phyloP scores from a whole-genome alignment of 2,329 filamentous ascomycete genomes.

The Cercospora sp. region DNA sequence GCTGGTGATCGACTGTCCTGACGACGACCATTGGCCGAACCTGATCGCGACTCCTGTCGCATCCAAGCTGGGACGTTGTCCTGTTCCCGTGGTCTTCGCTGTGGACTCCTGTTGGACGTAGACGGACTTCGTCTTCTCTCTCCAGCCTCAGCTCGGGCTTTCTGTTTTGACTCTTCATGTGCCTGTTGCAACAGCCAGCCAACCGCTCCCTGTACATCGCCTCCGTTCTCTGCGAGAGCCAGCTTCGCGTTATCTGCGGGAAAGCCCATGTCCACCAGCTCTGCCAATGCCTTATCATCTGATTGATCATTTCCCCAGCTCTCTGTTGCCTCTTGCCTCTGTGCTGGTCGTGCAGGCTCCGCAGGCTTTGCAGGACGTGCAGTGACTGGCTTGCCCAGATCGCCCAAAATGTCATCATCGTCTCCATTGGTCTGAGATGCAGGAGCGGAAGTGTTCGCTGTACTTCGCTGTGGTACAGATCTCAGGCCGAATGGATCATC shows the following conservation, averaged over 20 bases:
- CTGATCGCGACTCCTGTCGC: constrained; percentile 55
- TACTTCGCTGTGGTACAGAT: constrained; percentile 27
- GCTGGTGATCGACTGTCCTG: constrained; percentile 57
- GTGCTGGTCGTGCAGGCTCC: neutral
- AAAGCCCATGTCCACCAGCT: constrained; percentile 94
- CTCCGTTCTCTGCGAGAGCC: constrained; percentile 77
- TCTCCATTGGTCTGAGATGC: constrained; percentile 19
- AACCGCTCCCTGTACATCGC: constrained; percentile 82
- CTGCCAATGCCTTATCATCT: constrained; percentile 73
- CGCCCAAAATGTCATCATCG: constrained; percentile 65
- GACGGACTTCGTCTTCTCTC: constrained; percentile 27
- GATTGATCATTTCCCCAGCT: constrained; percentile 20
- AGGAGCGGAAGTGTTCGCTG: constrained; percentile 29
- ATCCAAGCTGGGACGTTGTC: constrained; percentile 61
- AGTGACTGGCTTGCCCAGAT: constrained; percentile 60
- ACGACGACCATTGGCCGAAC: constrained; percentile 47
- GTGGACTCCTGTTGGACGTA: constrained; percentile 25
- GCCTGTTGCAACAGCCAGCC: constrained; percentile 89
- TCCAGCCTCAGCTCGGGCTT: constrained; percentile 48
- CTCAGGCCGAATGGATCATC: constrained; percentile 87
- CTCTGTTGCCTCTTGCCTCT: constrained; percentile 11
- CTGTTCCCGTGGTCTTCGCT: constrained; percentile 36
- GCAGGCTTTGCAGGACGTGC: constrained; percentile 40
- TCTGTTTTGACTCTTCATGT: constrained; percentile 77
- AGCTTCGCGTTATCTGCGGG: constrained; percentile 76